Percentiles rank a stretch among this genome's conserved stretches.
These are phyloP conservation scores for Eutrema salsugineum DNA, from an alignment of 441 rosid genomes.

Conservation along the genomic window DNA sequence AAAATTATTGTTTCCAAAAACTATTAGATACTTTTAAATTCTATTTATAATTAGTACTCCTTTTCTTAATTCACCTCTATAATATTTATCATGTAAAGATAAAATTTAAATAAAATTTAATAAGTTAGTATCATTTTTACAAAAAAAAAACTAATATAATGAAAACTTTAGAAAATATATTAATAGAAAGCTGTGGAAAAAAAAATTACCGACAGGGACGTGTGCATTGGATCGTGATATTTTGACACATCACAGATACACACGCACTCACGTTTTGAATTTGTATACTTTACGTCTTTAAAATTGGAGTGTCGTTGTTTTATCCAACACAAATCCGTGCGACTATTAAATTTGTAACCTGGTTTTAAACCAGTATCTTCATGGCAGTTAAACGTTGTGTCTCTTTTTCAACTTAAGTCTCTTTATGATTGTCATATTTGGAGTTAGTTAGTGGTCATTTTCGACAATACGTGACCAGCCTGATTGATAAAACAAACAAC, in stretches of 20 bases:
- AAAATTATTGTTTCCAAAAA: too few species aligned
- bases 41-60: too few species aligned
- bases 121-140: too few species aligned
- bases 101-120: too few species aligned
- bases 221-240: conserved; percentile 12
- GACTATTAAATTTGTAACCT: background rate
- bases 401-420: background rate
- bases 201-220: background rate
- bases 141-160: too few species aligned
- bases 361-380: conserved; percentile 2
- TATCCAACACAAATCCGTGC: conserved; percentile 19
- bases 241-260: background rate
- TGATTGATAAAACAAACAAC: background rate
- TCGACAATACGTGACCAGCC: conserved; percentile 6
- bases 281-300: background rate
- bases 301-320: conserved; percentile 13
- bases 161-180: too few species aligned
- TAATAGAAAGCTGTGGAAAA: background rate
- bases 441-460: conserved; percentile 13
- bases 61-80: too few species aligned
- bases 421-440: conserved; percentile 20
- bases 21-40: too few species aligned
- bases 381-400: background rate
- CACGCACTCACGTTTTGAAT: background rate
- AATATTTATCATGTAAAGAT: too few species aligned